Percentiles rank a stretch among this genome's conserved stretches.
phyloP scores from a whole-genome alignment of 352 stramenopile species.

The Phytophthora macrochlamydospora region DNA sequence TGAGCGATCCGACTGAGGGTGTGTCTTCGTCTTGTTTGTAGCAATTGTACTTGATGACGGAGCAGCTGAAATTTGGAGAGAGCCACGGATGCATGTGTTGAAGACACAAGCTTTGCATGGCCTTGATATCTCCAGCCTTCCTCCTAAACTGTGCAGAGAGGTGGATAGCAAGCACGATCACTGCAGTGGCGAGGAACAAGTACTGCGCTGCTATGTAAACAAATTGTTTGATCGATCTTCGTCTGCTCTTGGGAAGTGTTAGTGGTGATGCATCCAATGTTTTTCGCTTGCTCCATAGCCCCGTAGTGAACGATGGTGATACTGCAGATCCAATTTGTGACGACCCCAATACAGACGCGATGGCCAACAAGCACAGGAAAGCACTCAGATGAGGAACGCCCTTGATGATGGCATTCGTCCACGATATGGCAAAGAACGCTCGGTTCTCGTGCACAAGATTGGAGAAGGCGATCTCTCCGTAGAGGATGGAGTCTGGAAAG shows the following conservation, averaged over 20 bases:
- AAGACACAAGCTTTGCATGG: constrained; percentile 21
- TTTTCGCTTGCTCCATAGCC: no score
- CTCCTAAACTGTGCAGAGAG: neutral
- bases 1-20: neutral
- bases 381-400: constrained; percentile 44
- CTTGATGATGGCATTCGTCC: constrained; percentile 31
- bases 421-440: constrained; percentile 38
- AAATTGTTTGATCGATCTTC: neutral
- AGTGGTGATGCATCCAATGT: neutral
- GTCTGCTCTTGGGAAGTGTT: neutral
- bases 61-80: constrained; percentile 36
- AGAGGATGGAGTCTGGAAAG: constrained; percentile 42
- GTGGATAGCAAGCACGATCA: constrained; percentile 3
- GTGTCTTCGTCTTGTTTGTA: constrained; percentile 18
- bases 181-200: constrained; percentile 8
- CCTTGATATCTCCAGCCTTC: neutral
- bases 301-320: neutral
- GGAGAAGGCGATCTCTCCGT: constrained; percentile 45
- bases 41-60: constrained; percentile 48
- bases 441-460: constrained; percentile 57
- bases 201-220: constrained; percentile 22
- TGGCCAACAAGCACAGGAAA: constrained; percentile 31
- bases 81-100: constrained; percentile 46
- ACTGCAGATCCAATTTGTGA: neutral
- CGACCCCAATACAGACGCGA: constrained; percentile 26